Evolutionary conservation across 208 protist genomes (phyloP).

Genomic region (Entamoeba histolytica): DNA sequence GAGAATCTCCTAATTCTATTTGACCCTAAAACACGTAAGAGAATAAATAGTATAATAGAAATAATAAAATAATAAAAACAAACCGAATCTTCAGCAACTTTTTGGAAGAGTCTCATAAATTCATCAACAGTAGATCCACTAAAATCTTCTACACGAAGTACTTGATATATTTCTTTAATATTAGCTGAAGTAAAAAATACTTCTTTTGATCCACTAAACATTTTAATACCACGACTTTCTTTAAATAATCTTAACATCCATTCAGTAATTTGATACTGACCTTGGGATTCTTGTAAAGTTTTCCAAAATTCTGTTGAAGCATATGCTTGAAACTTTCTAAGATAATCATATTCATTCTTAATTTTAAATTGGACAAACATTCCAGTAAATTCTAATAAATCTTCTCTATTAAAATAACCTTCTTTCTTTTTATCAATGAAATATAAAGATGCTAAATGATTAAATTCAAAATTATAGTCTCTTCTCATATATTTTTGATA

Average conservation of each 20-base stretch:
- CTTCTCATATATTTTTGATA: background rate
- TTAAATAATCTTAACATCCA: background rate
- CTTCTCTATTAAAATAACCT: background rate
- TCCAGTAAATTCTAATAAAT: background rate
- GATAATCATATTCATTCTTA: background rate
- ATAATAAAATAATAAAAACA: too few relatives aligned
- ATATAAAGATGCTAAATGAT: background rate
- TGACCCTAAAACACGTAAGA: background rate
- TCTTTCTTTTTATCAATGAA: background rate
- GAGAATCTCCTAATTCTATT: background rate
- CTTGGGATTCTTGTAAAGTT: background rate
- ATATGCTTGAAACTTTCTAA: background rate
- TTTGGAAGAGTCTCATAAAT: background rate
- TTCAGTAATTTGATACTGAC: background rate
- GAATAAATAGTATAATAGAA: too few relatives aligned
- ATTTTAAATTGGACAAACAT: background rate
- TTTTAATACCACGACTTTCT: background rate
- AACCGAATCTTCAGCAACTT: background rate
- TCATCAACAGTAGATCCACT: background rate
- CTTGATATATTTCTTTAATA: background rate
- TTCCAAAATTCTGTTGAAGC: background rate
- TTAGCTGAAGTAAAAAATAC: background rate
- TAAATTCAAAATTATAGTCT: background rate
- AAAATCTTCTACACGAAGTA: background rate
- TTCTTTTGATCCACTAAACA: background rate